These are phyloP conservation scores for Coemansia furcata DNA, from an alignment of 192 early-diverging fungal genomes.

Conservation along the genomic window DNA sequence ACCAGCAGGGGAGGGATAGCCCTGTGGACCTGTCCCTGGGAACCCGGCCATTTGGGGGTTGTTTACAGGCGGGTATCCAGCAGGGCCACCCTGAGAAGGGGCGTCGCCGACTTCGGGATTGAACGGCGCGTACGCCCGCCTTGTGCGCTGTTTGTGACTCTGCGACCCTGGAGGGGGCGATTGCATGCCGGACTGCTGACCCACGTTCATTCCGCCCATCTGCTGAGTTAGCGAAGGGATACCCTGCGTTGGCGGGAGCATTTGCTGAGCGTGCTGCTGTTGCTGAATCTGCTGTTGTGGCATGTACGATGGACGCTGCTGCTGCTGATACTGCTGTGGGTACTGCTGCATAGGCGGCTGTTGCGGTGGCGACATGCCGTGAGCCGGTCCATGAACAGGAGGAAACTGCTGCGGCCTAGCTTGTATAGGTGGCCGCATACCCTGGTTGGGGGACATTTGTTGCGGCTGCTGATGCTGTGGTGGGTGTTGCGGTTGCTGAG, in stretches of 20 bases:
- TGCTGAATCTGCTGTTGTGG: slow-evolving; percentile 5
- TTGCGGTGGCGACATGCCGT: not conserved
- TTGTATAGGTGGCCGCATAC: slow-evolving; percentile 14
- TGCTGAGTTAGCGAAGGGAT: slow-evolving; percentile 28
- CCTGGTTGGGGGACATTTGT: slow-evolving; percentile 10
- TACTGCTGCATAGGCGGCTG: slow-evolving; percentile 10
- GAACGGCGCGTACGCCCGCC: slow-evolving; percentile 24
- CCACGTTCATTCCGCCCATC: slow-evolving; percentile 40
- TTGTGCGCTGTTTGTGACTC: slow-evolving; percentile 31
- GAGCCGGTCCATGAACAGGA: not conserved
- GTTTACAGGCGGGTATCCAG: slow-evolving; percentile 19
- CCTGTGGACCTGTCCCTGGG: slow-evolving; percentile 15
- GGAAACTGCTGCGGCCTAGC: slow-evolving; percentile 13
- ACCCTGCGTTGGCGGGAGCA: slow-evolving; percentile 1
- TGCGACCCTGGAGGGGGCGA: slow-evolving; percentile 22
- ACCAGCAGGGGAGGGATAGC: slow-evolving; percentile 21
- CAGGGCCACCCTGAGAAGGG: slow-evolving; percentile 5
- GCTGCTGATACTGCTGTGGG: slow-evolving; percentile 12
- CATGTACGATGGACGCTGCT: slow-evolving; percentile 1
- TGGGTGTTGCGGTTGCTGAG: slow-evolving; percentile 14
- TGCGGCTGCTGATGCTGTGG: slow-evolving; percentile 18
- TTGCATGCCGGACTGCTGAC: slow-evolving; percentile 30
- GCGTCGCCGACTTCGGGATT: slow-evolving; percentile 6
- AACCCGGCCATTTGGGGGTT: slow-evolving; percentile 24
- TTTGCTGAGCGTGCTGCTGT: slow-evolving; percentile 13